These are phyloP conservation scores for Heritiera littoralis DNA, from an alignment of 345 rosid genomes.

Conservation along the genomic window DNA sequence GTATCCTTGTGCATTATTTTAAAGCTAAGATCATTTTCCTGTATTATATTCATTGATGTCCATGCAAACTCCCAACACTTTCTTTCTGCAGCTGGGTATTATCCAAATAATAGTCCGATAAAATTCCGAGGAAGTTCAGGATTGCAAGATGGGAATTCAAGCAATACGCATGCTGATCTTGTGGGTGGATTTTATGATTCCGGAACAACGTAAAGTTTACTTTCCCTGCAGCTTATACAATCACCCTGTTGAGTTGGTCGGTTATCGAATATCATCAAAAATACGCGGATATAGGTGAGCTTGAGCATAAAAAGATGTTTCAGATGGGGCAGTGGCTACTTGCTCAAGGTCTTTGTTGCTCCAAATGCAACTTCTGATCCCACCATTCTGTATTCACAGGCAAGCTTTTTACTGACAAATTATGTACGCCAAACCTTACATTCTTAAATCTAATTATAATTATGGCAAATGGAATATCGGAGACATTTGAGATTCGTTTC, in stretches of 20 bases:
- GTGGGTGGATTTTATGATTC: slow-evolving; percentile 69
- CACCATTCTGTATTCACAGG: slow-evolving; percentile 54
- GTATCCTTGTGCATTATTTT: neutral
- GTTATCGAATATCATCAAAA: slow-evolving; percentile 61
- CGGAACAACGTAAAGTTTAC: slow-evolving; percentile 56
- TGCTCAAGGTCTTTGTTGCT: slow-evolving; percentile 50
- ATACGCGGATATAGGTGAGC: slow-evolving; percentile 51
- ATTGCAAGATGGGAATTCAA: slow-evolving; percentile 49
- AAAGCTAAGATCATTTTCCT: neutral
- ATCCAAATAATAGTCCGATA: slow-evolving; percentile 45
- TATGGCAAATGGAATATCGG: neutral
- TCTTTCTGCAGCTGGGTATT: slow-evolving; percentile 51
- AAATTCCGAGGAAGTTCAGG: slow-evolving; percentile 62
- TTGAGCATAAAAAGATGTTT: slow-evolving; percentile 61
- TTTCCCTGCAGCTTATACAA: slow-evolving; percentile 57
- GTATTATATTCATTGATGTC: neutral
- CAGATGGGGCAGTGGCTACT: slow-evolving; percentile 59
- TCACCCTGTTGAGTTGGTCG: slow-evolving; percentile 66
- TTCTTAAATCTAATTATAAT: neutral
- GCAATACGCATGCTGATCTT: slow-evolving; percentile 34
- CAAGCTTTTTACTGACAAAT: slow-evolving; percentile 22
- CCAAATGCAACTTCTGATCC: slow-evolving; percentile 33
- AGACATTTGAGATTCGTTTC: slow-evolving; percentile 7
- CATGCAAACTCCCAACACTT: neutral
- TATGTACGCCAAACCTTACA: neutral